These are phyloP conservation scores for Daldinia concentrica DNA, from an alignment of 495 filamentous ascomycete species.

Conservation along the genomic window DNA sequence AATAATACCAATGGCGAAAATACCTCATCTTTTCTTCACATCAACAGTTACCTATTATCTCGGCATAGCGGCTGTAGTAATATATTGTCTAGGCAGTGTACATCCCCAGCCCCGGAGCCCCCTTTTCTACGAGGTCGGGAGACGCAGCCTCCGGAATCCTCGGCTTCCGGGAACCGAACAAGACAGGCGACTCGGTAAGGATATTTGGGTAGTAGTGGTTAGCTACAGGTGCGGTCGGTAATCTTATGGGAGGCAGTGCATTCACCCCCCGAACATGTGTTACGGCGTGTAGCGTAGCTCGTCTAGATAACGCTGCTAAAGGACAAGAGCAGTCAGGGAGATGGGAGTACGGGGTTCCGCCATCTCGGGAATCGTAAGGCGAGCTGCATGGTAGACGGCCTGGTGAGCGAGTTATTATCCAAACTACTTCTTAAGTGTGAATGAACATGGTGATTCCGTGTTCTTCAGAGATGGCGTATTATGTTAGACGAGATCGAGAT, in stretches of 20 bases:
- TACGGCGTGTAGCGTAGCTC: neutral
- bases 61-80: neutral
- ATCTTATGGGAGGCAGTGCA: neutral
- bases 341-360: neutral
- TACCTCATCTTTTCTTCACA: neutral
- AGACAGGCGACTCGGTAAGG: neutral
- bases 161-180: neutral
- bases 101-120: neutral
- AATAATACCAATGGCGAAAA: neutral
- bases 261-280: neutral
- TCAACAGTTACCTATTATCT: neutral
- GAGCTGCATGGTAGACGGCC: neutral
- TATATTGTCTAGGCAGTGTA: neutral
- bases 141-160: neutral
- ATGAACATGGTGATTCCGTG: neutral
- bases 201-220: neutral
- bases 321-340: neutral
- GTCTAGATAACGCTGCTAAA: neutral
- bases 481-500: neutral
- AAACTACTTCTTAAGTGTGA: neutral
- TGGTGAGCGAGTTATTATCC: neutral
- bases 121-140: neutral
- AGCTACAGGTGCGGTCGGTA: neutral
- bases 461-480: neutral
- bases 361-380: neutral